Conservation (phyloP, 192 early-diverging fungal species). For the Podila minutissima region DNA sequence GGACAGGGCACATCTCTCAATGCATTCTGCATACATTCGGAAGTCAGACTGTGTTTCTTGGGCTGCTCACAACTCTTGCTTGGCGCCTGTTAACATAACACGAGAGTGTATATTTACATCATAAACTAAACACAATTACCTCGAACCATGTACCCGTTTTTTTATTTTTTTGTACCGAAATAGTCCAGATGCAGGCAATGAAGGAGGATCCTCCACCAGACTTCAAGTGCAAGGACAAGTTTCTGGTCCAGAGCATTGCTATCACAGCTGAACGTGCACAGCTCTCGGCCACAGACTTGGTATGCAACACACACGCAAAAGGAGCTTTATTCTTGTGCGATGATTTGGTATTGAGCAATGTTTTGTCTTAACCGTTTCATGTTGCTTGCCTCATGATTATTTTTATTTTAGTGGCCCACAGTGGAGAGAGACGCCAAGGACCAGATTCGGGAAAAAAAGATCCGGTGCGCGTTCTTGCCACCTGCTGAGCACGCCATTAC, state of each 20-base stretch:
- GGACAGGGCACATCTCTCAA: too few species aligned
- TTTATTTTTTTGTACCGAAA: neutral
- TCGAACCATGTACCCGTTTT: neutral
- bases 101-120: too few species aligned
- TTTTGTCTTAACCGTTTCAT: neutral
- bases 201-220: conserved; percentile 81
- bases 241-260: conserved; percentile 89
- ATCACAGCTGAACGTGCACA: conserved; percentile 75
- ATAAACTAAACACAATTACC: too few species aligned
- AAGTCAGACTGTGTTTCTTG: too few species aligned
- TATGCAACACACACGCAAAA: conserved; percentile 21
- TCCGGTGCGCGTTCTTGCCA: conserved; percentile 69
- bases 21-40: too few species aligned
- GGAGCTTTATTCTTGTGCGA: neutral
- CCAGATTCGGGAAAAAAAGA: conserved; percentile 73
- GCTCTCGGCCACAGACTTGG: conserved; percentile 71
- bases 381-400: conserved; percentile 1
- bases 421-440: conserved; percentile 70
- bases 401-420: conserved; percentile 64
- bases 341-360: neutral
- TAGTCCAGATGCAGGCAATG: conserved; percentile 90
- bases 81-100: too few species aligned
- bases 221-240: conserved; percentile 96
- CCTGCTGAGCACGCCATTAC: conserved; percentile 24
- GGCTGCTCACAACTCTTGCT: too few species aligned